Evolutionary conservation across 805 yeast species (phyloP), one percentile per base, ranked within the genome.

Genomic region (Cyberlindnera euphorbiae): DNA sequence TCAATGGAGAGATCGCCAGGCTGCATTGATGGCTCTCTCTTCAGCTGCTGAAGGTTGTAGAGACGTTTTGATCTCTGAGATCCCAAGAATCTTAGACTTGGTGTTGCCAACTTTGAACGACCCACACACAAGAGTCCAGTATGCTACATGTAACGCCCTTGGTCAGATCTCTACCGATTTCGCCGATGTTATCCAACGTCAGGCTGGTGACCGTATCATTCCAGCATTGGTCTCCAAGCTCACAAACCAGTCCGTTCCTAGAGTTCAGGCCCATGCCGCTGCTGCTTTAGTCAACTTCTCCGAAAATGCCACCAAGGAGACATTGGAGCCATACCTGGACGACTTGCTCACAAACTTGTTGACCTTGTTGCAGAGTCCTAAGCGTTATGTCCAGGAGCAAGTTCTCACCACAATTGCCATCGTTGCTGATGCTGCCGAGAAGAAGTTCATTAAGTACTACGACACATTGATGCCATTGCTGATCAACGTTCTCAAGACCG

Each of bases 231-330:
- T 93, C 36, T 78, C 94, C 10, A 86, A 76, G 67, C 71, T 93
- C 35, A 78, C 81, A 3, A 69, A 72, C 44, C 73, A 73, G 45
- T 77, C 87, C 32, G 89, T 82, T 39, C 90, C 94, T 34, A 71
- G 97, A 54, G 98, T 93, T 17, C 97, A 90, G 64, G 86, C 96
- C 0, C 98, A 93, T 56, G 97, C 97, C 13, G 97, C 98, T 28
- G 98, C 98, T 35, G 98, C 98, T 0, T 69, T 90, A 52, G 97
- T 93, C 30, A 93, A 93, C 59, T 93, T 93, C 58, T 77, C 90
- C 27, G 98, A 93, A 62, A 87, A 83, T 45, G 96, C 97, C 2
- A 66, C 85, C 6, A 83, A 86, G 54, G 95, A 84, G 44, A 76
- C 80, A 9, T 66, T 93, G 49, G 96, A 88, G 54, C 97, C 97